phyloP scores from a whole-genome alignment of 179 eudicot species.

The Gypsophila paniculata region DNA sequence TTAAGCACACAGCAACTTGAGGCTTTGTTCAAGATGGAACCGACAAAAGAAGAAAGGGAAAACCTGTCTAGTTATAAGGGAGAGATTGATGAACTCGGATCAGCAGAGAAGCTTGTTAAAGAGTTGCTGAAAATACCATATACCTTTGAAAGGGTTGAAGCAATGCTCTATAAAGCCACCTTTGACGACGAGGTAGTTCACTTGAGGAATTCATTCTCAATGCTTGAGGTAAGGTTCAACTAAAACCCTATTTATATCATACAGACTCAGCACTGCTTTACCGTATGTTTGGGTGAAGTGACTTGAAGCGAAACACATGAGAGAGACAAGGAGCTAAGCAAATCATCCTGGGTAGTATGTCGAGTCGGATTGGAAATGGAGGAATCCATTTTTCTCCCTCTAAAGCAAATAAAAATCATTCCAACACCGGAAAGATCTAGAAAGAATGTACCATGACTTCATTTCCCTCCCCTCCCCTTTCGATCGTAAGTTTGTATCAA shows the following conservation, averaged over 20 bases:
- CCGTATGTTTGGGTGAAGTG: not conserved
- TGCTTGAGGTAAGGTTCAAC: conserved; percentile 67
- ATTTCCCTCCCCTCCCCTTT: not conserved
- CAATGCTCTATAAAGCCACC: conserved; percentile 90
- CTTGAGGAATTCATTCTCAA: conserved; percentile 73
- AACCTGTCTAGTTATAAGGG: conserved; percentile 65
- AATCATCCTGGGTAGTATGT: too few relatives aligned
- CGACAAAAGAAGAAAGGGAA: conserved; percentile 81
- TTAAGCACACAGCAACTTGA: conserved; percentile 77
- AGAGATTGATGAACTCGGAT: conserved; percentile 52
- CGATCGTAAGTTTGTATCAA: not conserved
- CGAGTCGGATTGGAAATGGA: not conserved
- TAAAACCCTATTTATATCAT: not conserved
- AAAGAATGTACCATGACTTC: not conserved
- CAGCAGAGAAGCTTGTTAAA: conserved; percentile 77
- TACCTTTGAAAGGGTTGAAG: conserved; percentile 75
- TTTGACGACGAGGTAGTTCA: conserved; percentile 81
- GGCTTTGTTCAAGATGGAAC: conserved; percentile 79
- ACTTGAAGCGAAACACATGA: not conserved
- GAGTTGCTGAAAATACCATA: conserved; percentile 59
- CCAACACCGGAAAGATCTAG: not conserved
- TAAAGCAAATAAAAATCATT: not conserved
- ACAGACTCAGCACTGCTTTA: not conserved
- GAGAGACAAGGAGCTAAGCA: too few relatives aligned
- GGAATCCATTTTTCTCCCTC: not conserved